These are phyloP conservation scores for Nymphaea colorata DNA, from an alignment of 164 flowering plant genomes.

Conservation along the genomic window DNA sequence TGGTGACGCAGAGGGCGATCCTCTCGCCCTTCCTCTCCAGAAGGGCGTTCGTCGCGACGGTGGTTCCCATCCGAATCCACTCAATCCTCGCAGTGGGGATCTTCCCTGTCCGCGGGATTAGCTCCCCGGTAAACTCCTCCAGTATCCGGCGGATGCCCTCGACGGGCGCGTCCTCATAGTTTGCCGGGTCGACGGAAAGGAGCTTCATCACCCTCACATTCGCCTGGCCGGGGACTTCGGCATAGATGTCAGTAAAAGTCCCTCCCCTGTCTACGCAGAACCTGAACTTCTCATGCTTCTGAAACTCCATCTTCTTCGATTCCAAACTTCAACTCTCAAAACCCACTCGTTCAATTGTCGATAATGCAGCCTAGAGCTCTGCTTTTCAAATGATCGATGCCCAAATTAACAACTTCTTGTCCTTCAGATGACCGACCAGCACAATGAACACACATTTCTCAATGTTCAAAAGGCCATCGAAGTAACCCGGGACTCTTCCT, in stretches of 20 bases:
- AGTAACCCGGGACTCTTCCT: too few species aligned
- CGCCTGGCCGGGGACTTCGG: conserved; percentile 67
- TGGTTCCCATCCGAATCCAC: conserved; percentile 98
- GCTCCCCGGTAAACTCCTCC: conserved; percentile 68
- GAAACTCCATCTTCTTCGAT: conserved; percentile 28
- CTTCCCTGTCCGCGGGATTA: conserved; percentile 55
- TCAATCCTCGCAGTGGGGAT: conserved; percentile 86
- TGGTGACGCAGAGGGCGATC: conserved; percentile 87
- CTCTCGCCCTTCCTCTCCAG: conserved; percentile 92
- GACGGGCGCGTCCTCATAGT: conserved; percentile 94
- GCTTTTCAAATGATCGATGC: background rate
- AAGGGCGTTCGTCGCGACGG: conserved; percentile 95
- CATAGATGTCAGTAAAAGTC: conserved; percentile 97
- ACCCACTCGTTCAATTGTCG: background rate
- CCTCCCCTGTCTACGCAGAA: conserved; percentile 95
- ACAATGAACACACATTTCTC: too few species aligned
- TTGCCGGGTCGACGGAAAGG: conserved; percentile 84
- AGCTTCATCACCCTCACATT: conserved; percentile 75
- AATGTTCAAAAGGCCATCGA: too few species aligned
- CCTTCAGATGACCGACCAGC: background rate
- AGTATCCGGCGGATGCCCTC: conserved; percentile 91
- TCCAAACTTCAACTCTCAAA: background rate
- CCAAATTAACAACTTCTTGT: background rate
- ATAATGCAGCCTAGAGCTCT: background rate
- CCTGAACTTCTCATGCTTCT: conserved; percentile 32